Percentiles rank a stretch among this genome's conserved stretches.
Conservation (phyloP, 208 protist genomes). For the Leptomonas seymouri region DNA sequence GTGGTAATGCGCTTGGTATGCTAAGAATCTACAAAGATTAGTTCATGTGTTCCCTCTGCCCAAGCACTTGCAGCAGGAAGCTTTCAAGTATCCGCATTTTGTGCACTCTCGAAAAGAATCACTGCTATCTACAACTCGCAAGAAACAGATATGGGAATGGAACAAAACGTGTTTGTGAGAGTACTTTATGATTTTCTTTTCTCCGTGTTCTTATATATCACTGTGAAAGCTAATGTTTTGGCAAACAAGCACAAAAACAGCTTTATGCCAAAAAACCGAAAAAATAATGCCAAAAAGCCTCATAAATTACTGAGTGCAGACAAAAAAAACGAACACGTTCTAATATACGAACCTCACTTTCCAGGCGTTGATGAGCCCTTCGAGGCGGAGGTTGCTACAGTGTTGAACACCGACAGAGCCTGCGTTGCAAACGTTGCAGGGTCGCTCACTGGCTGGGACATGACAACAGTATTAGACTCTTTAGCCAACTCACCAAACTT, state of each 20-base stretch:
- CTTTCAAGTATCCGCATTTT: too few species aligned
- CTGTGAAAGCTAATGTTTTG: neutral
- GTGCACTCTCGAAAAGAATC: too few species aligned
- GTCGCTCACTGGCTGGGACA: conserved; percentile 93
- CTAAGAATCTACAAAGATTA: too few species aligned
- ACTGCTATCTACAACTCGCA: too few species aligned
- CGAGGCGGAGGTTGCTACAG: conserved; percentile 43
- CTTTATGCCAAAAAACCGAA: neutral
- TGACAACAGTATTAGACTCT: conserved; percentile 94
- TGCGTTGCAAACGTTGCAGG: conserved; percentile 91
- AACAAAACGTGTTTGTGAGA: too few species aligned
- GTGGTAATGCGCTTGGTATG: too few species aligned
- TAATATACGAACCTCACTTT: conserved; percentile 7
- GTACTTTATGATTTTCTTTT: too few species aligned
- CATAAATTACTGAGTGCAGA: neutral
- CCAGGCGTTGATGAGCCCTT: conserved; percentile 25
- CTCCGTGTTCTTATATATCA: neutral
- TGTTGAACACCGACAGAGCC: conserved; percentile 88
- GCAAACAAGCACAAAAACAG: neutral
- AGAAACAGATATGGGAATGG: too few species aligned
- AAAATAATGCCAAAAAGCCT: neutral
- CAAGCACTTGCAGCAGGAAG: too few species aligned
- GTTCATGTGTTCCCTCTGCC: too few species aligned
- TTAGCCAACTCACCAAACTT: conserved; percentile 93
- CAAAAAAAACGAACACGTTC: conserved; percentile 9